Percentiles rank a stretch among this genome's conserved stretches.
Evolutionary conservation across 768 basidiomycete genomes (phyloP).

Genomic region (Rhodocollybia butyracea): DNA sequence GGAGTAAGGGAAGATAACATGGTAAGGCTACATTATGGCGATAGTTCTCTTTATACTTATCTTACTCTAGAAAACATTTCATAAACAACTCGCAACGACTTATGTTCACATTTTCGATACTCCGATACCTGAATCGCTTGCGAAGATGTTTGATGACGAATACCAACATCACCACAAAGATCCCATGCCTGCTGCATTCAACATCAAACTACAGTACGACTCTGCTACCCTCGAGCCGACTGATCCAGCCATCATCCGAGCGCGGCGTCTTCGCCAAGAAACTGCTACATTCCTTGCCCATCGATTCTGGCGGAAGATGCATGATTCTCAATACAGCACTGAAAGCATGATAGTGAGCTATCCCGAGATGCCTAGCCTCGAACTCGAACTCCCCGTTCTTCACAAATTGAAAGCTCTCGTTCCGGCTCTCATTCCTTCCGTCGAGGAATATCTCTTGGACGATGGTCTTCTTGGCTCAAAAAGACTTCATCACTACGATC

Average conservation of each 20-base stretch:
- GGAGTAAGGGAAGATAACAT: background rate
- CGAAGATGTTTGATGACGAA: background rate
- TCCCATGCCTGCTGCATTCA: background rate
- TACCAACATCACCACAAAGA: background rate
- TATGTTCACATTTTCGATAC: background rate
- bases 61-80: background rate
- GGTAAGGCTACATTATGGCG: background rate
- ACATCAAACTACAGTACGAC: background rate
- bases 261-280: background rate
- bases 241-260: background rate
- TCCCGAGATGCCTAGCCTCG: background rate
- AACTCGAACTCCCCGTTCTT: too few relatives aligned
- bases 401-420: background rate
- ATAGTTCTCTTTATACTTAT: background rate
- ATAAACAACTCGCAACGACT: background rate
- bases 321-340: background rate
- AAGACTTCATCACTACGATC: background rate
- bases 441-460: background rate
- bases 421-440: background rate
- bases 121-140: background rate
- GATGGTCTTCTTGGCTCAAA: background rate
- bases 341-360: background rate
- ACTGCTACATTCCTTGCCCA: background rate
- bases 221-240: too few relatives aligned
- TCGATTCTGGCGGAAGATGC: background rate